Conservation (phyloP, 2,329 filamentous ascomycete species). For the Penicillium thymicola region DNA sequence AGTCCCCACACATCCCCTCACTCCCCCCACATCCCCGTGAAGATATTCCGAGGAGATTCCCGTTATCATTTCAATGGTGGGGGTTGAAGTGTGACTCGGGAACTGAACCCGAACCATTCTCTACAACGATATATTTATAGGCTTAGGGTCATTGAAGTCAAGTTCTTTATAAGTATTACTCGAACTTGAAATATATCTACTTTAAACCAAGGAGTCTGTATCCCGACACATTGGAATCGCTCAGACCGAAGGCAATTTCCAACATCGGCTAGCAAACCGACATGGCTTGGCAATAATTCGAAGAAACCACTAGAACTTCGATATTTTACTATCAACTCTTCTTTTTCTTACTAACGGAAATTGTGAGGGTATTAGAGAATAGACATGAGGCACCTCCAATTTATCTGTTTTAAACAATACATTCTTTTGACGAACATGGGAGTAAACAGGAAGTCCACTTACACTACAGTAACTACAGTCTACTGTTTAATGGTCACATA, state of each 20-base stretch:
- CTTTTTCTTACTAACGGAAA: too few species aligned
- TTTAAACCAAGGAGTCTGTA: too few species aligned
- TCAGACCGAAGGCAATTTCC: not conserved
- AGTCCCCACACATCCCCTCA: not conserved
- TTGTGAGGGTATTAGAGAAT: too few species aligned
- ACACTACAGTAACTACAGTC: too few species aligned
- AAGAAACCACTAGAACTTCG: too few species aligned
- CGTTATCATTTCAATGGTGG: not conserved
- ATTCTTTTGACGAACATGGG: too few species aligned
- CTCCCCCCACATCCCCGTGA: too few species aligned
- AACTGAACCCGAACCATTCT: not conserved
- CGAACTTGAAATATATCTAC: too few species aligned
- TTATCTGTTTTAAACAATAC: too few species aligned
- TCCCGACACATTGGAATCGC: not conserved
- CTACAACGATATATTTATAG: not conserved
- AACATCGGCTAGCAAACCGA: not conserved
- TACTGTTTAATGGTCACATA: not conserved
- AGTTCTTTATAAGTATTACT: not conserved
- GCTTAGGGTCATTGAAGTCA: not conserved
- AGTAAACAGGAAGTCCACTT: too few species aligned
- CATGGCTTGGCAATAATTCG: not conserved
- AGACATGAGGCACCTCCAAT: too few species aligned
- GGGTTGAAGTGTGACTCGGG: not conserved
- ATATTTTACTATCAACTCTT: too few species aligned
- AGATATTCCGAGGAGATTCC: not conserved